Conservation (phyloP, 495 filamentous ascomycete species). For the Neurospora sp. region DNA sequence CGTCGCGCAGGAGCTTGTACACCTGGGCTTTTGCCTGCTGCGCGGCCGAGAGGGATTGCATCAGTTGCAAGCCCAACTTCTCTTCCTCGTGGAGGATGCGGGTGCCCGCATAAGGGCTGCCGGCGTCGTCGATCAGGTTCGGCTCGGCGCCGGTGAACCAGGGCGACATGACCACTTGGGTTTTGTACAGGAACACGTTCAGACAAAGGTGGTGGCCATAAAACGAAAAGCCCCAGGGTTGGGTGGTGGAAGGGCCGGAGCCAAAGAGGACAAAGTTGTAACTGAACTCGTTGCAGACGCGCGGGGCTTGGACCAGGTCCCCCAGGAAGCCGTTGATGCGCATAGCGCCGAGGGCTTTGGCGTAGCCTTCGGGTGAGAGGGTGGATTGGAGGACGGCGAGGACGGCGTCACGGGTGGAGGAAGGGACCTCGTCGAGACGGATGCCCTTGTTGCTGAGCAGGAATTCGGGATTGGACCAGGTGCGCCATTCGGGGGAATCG, state of each 20-base stretch:
- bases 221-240: conserved; percentile 63
- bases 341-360: conserved; percentile 59
- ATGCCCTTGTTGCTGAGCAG: conserved; percentile 52
- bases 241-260: conserved; percentile 41
- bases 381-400: conserved; percentile 45
- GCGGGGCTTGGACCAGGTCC: conserved; percentile 48
- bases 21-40: conserved; percentile 43
- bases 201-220: conserved; percentile 72
- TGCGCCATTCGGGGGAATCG: conserved; percentile 61
- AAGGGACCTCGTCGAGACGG: conserved; percentile 50
- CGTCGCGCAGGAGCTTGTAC: conserved; percentile 48
- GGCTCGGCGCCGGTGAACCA: conserved; percentile 74
- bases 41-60: conserved; percentile 48
- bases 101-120: conserved; percentile 46
- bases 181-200: conserved; percentile 50
- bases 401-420: conserved; percentile 33
- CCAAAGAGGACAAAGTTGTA: conserved; percentile 59
- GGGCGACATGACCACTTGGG: conserved; percentile 54
- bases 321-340: conserved; percentile 73
- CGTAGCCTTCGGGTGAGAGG: conserved; percentile 59
- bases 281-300: conserved; percentile 60
- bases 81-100: conserved; percentile 59
- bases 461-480: conserved; percentile 71
- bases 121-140: conserved; percentile 58
- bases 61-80: conserved; percentile 48